phyloP scores from a whole-genome alignment of 371 early-diverging fungal species.

The Syncephalis plumigaleata region DNA sequence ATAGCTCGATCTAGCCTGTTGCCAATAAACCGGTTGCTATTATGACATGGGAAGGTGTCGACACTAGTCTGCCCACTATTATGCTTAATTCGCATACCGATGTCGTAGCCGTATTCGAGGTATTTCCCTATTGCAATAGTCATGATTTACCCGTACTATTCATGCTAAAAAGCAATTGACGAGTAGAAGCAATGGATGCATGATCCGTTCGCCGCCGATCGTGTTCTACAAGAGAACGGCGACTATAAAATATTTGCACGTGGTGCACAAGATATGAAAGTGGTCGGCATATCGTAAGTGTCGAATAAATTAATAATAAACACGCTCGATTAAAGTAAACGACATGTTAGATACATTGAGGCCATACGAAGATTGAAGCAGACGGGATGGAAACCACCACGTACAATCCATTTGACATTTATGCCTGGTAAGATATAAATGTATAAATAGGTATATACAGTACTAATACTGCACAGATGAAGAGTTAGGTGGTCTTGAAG shows the following conservation, averaged over 20 bases:
- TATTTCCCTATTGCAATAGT: constrained; percentile 1
- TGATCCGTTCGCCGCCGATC: constrained; percentile 54
- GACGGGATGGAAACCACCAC: constrained; percentile 23
- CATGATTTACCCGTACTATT: not conserved
- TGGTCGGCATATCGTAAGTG: constrained; percentile 39
- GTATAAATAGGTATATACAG: not conserved
- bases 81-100: constrained; percentile 70
- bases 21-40: constrained; percentile 51
- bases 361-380: constrained; percentile 40
- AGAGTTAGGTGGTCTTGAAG: constrained; percentile 61
- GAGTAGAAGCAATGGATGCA: constrained; percentile 39
- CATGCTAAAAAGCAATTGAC: not conserved
- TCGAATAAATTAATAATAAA: not conserved
- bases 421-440: constrained; percentile 29
- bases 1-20: constrained; percentile 10
- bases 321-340: not conserved
- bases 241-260: constrained; percentile 55
- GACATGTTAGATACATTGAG: constrained; percentile 36
- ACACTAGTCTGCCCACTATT: constrained; percentile 29
- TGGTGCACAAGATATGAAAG: constrained; percentile 79
- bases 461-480: no score
- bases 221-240: constrained; percentile 19
- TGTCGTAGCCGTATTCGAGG: constrained; percentile 63
- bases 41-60: constrained; percentile 36
- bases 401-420: constrained; percentile 50